Evolutionary conservation across 202 grass and related monocot genomes (phyloP).

Genomic region (Eragrostis tef): DNA sequence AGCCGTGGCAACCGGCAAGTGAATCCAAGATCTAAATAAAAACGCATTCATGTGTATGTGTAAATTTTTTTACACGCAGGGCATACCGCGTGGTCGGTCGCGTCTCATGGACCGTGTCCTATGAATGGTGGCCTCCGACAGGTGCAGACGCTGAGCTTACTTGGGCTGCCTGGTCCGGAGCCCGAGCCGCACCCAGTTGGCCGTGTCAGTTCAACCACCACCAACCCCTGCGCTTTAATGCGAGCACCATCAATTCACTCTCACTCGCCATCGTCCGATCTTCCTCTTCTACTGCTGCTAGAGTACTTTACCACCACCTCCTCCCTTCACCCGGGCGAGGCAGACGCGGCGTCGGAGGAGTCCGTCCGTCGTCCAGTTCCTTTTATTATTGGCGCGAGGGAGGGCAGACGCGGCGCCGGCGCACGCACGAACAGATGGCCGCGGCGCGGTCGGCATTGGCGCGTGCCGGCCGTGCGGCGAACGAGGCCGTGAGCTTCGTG

Average conservation of each 20-base stretch:
- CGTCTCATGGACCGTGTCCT: neutral
- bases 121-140: slow-evolving; percentile 20
- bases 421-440: slow-evolving; percentile 17
- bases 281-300: neutral
- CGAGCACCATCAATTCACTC: slow-evolving; percentile 49
- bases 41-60: neutral
- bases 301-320: neutral
- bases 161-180: slow-evolving; percentile 2
- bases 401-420: no score
- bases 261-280: slow-evolving; percentile 14
- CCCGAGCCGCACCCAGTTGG: neutral
- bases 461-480: slow-evolving; percentile 56
- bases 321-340: no score
- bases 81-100: neutral
- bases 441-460: slow-evolving; percentile 64
- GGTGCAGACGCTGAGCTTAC: slow-evolving; percentile 23
- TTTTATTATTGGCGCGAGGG: no score
- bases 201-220: slow-evolving; percentile 57
- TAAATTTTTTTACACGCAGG: neutral
- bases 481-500: slow-evolving; percentile 71
- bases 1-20: neutral
- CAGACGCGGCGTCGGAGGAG: no score
- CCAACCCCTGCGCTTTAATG: slow-evolving; percentile 56
- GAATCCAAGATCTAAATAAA: neutral
- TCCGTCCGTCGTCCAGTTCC: no score